Conservation (phyloP, 1,139 yeast species). For the Lodderomyces parapsilosis region DNA sequence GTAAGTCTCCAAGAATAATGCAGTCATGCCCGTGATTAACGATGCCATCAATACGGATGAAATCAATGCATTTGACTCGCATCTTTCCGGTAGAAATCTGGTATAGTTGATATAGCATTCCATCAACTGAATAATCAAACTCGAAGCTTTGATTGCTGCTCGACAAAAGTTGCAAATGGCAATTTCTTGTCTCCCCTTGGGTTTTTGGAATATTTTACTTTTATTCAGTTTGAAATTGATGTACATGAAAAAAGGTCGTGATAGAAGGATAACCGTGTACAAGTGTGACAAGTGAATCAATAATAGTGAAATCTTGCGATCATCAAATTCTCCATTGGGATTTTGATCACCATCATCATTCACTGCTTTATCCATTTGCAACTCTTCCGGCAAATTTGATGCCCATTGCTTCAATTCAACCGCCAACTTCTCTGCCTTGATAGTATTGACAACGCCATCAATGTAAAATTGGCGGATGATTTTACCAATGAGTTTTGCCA, state of each 20-base stretch:
- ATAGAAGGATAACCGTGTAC: conserved; percentile 36
- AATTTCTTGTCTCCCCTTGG: conserved; percentile 13
- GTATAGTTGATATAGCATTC: conserved; percentile 15
- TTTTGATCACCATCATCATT: conserved; percentile 10
- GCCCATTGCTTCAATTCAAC: conserved; percentile 37
- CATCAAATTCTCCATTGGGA: conserved; percentile 7
- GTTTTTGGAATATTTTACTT: conserved; percentile 5
- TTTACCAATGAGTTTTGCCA: conserved; percentile 25
- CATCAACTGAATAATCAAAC: conserved; percentile 17
- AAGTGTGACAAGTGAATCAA: conserved; percentile 39
- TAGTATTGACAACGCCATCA: conserved; percentile 31
- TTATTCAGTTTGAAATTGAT: conserved; percentile 10
- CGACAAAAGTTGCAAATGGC: conserved; percentile 16
- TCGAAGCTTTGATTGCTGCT: conserved; percentile 17
- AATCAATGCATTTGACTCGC: conserved; percentile 15
- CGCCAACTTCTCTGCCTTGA: conserved; percentile 34
- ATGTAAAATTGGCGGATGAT: conserved; percentile 23
- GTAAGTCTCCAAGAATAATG: conserved; percentile 13
- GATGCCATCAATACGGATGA: conserved; percentile 17
- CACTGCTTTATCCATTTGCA: conserved; percentile 22
- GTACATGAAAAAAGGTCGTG: conserved; percentile 46
- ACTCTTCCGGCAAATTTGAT: conserved; percentile 26
- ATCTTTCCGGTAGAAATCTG: conserved; percentile 12
- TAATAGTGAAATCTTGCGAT: conserved; percentile 22
- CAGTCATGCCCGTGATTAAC: conserved; percentile 14